Evolutionary conservation across 148 eudicot species (phyloP).

Genomic region (Agrostemma githago): DNA sequence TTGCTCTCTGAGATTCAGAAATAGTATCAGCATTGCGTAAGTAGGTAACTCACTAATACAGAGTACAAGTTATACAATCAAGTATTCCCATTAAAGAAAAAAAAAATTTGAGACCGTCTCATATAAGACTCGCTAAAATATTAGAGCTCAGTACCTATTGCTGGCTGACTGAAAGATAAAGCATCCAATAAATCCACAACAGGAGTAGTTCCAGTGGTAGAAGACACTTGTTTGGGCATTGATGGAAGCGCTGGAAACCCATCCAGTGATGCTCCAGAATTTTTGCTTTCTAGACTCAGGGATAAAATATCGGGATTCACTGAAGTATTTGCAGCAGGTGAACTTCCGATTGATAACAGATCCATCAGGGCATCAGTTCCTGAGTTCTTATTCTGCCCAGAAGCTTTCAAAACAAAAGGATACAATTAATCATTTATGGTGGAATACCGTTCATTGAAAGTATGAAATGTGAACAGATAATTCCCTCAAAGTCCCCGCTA

Average conservation of each 20-base stretch:
- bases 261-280: slow-evolving; percentile 38
- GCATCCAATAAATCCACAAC: slow-evolving; percentile 80
- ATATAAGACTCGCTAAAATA: background rate
- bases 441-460: background rate
- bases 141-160: slow-evolving; percentile 29
- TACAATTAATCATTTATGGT: slow-evolving; percentile 17
- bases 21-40: slow-evolving; percentile 16
- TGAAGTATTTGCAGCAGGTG: slow-evolving; percentile 52
- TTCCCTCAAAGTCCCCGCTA: background rate
- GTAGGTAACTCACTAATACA: background rate
- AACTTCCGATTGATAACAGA: slow-evolving; percentile 77
- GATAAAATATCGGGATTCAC: slow-evolving; percentile 53
- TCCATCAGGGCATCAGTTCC: slow-evolving; percentile 81
- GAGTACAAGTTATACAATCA: background rate
- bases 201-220: slow-evolving; percentile 46
- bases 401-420: slow-evolving; percentile 41
- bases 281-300: slow-evolving; percentile 43
- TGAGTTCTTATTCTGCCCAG: slow-evolving; percentile 54
- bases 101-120: background rate
- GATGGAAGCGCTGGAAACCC: slow-evolving; percentile 44
- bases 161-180: slow-evolving; percentile 44
- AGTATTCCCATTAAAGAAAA: no score
- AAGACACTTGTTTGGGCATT: slow-evolving; percentile 37
- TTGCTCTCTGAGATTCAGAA: slow-evolving; percentile 47
- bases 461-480: background rate